Percentiles rank a stretch among this genome's conserved stretches.
Evolutionary conservation across 2,329 filamentous ascomycete species (phyloP).

Genomic region (Pseudogymnoascus sp.): DNA sequence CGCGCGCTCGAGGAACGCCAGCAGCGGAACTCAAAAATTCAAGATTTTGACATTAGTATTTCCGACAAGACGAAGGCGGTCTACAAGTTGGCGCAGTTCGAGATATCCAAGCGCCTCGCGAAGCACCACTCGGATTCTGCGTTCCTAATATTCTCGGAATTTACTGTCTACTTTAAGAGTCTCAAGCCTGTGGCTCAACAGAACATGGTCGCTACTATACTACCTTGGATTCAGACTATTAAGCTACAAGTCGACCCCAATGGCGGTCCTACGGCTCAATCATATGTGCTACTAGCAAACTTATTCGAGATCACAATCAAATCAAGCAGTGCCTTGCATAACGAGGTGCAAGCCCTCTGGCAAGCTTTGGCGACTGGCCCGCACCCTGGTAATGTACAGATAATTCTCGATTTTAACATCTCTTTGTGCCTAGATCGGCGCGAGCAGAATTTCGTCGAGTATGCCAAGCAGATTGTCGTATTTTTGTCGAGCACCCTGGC

Average conservation of each 20-base stretch:
- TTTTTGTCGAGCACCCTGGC: conserved; percentile 81
- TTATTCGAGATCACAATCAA: conserved; percentile 94
- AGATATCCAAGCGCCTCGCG: conserved; percentile 83
- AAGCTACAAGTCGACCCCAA: conserved; percentile 88
- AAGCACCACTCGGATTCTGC: conserved; percentile 83
- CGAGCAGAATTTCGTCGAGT: conserved; percentile 97
- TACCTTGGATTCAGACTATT: conserved; percentile 93
- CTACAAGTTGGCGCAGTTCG: conserved; percentile 94
- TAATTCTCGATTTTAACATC: conserved; percentile 95
- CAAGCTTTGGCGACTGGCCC: conserved; percentile 90
- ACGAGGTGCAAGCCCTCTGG: conserved; percentile 96
- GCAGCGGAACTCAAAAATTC: conserved; percentile 77
- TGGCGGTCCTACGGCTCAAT: conserved; percentile 80
- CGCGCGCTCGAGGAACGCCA: conserved; percentile 75
- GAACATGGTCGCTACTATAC: conserved; percentile 86
- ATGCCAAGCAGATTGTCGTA: conserved; percentile 95
- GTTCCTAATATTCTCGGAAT: conserved; percentile 93
- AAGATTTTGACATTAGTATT: conserved; percentile 96
- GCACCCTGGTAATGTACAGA: conserved; percentile 83
- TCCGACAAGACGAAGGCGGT: conserved; percentile 97
- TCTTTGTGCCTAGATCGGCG: conserved; percentile 82
- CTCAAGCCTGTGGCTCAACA: conserved; percentile 74
- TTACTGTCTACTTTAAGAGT: conserved; percentile 85
- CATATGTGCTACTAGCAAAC: conserved; percentile 91
- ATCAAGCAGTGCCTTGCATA: conserved; percentile 78